Conservation (phyloP, 2,329 filamentous ascomycete species). For the Anthostomella pinea region DNA sequence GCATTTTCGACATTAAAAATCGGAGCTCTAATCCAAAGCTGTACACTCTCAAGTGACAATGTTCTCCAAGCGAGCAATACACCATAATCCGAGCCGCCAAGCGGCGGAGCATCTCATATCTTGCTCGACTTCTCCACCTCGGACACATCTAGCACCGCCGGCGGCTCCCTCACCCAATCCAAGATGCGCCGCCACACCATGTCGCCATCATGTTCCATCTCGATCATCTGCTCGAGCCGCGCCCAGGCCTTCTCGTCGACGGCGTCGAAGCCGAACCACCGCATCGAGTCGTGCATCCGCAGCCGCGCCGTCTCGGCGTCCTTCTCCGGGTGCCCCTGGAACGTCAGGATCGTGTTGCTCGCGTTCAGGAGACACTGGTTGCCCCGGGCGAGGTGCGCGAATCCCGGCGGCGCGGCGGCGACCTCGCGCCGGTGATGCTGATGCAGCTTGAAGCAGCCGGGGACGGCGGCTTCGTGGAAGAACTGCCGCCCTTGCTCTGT, state of each 20-base stretch:
- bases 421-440: slow-evolving; percentile 44
- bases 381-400: slow-evolving; percentile 34
- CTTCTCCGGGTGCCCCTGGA: slow-evolving; percentile 46
- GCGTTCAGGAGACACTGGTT: slow-evolving; percentile 39
- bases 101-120: slow-evolving; percentile 8
- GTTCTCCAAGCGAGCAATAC: no score
- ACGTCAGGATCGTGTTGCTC: slow-evolving; percentile 38
- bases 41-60: no score
- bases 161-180: slow-evolving; percentile 12
- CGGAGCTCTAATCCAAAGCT: no score
- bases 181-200: slow-evolving; percentile 34
- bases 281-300: slow-evolving; percentile 34
- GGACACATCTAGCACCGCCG: neutral
- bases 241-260: slow-evolving; percentile 30
- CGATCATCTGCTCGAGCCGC: slow-evolving; percentile 27
- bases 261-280: slow-evolving; percentile 37
- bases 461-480: slow-evolving; percentile 29
- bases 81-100: no score
- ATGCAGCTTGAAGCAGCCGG: slow-evolving; percentile 31
- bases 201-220: slow-evolving; percentile 35
- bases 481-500: slow-evolving; percentile 37
- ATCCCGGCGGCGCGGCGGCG: slow-evolving; percentile 30
- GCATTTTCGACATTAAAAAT: no score
- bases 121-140: slow-evolving; percentile 9
- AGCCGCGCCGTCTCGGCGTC: slow-evolving; percentile 37